These are phyloP conservation scores for Macadamia integrifolia DNA, from an alignment of 164 flowering plant species.

Conservation along the genomic window DNA sequence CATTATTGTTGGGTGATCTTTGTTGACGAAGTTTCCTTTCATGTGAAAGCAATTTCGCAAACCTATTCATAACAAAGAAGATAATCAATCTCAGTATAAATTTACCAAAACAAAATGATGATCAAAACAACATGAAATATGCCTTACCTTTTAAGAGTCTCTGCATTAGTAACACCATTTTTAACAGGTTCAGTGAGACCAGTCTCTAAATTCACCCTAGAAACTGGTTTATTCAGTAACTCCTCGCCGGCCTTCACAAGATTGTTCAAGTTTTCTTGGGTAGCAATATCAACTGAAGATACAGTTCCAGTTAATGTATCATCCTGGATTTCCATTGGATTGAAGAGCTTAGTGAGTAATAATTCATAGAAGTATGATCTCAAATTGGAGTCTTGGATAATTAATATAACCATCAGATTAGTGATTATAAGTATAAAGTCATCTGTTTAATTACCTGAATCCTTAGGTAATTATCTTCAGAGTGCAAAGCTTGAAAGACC, in stretches of 20 bases:
- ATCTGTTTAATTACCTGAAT: slow-evolving; percentile 28
- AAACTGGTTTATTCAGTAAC: slow-evolving; percentile 32
- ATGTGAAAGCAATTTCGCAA: slow-evolving; percentile 26
- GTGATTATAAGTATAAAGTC: too few species aligned
- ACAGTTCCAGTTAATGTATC: slow-evolving; percentile 18
- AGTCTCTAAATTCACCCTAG: slow-evolving; percentile 28
- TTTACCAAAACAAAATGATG: background rate
- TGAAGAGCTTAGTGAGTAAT: too few species aligned
- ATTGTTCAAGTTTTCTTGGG: slow-evolving; percentile 30
- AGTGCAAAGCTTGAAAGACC: slow-evolving; percentile 29
- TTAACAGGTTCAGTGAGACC: slow-evolving; percentile 20
- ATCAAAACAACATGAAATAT: background rate
- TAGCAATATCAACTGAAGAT: slow-evolving; percentile 25
- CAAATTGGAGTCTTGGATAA: too few species aligned
- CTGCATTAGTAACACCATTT: slow-evolving; percentile 30
- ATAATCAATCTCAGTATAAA: background rate
- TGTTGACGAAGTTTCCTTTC: slow-evolving; percentile 14
- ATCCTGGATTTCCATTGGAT: slow-evolving; percentile 12
- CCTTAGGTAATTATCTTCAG: slow-evolving; percentile 27
- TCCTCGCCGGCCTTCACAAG: slow-evolving; percentile 29
- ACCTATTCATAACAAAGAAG: slow-evolving; percentile 14
- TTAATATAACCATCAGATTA: background rate
- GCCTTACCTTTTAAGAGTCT: slow-evolving; percentile 29
- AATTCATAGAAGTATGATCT: too few species aligned
- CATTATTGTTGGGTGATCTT: slow-evolving; percentile 8